Conservation (phyloP, 2,329 filamentous ascomycete genomes). For the Diplodia sapinea region DNA sequence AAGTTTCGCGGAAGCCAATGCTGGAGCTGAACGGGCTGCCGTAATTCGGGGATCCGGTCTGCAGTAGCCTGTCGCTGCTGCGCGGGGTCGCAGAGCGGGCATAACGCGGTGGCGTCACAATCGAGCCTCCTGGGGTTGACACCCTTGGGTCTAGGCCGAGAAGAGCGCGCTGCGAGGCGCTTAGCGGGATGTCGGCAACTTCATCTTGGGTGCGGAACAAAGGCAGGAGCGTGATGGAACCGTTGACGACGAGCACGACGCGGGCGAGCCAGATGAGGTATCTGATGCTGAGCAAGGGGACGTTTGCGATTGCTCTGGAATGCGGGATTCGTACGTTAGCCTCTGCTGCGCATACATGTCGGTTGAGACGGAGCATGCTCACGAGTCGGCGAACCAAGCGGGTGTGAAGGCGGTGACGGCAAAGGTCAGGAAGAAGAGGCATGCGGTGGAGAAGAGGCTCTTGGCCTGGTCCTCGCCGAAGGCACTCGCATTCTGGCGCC, state of each 20-base stretch:
- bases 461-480: conserved; percentile 80
- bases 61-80: conserved; percentile 40
- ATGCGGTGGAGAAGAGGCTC: conserved; percentile 71
- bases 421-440: conserved; percentile 59
- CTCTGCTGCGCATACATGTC: not conserved
- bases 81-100: conserved; percentile 74
- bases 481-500: conserved; percentile 75
- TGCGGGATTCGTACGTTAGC: conserved; percentile 41
- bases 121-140: conserved; percentile 64
- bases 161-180: conserved; percentile 82
- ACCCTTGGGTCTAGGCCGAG: conserved; percentile 76
- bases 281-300: conserved; percentile 48
- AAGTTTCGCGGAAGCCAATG: conserved; percentile 42
- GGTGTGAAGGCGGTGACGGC: conserved; percentile 46
- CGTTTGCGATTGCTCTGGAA: conserved; percentile 40
- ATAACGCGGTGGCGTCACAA: conserved; percentile 87
- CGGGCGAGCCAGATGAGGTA: conserved; percentile 57
- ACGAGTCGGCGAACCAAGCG: conserved; percentile 5
- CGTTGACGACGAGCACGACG: conserved; percentile 65
- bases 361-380: not conserved
- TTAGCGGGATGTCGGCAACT: conserved; percentile 87
- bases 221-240: conserved; percentile 72
- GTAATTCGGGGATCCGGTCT: conserved; percentile 54
- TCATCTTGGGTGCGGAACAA: conserved; percentile 75
- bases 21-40: conserved; percentile 42